phyloP scores from a whole-genome alignment of 805 yeast genomes.

The Candida morakotiae region DNA sequence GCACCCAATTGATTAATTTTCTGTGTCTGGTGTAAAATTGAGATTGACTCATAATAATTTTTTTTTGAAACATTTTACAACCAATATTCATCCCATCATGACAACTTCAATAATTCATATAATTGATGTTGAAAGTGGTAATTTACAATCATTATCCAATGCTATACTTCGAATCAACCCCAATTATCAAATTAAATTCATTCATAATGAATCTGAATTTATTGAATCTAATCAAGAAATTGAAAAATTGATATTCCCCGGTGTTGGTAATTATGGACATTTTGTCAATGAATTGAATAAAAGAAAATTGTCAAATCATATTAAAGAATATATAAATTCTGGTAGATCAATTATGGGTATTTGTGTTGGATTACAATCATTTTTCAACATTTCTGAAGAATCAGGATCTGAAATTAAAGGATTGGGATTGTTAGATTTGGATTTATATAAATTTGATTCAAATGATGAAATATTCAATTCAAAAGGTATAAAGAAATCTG shows the following conservation, averaged over 20 bases:
- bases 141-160: slow-evolving; percentile 81
- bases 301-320: slow-evolving; percentile 62
- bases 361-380: slow-evolving; percentile 92
- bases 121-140: slow-evolving; percentile 93
- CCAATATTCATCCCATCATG: too few species aligned
- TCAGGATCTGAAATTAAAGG: slow-evolving; percentile 44
- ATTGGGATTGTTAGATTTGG: slow-evolving; percentile 41
- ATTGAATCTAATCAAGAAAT: slow-evolving; percentile 39
- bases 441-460: slow-evolving; percentile 53
- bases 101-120: slow-evolving; percentile 45
- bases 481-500: slow-evolving; percentile 57
- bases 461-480: slow-evolving; percentile 28
- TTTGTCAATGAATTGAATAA: slow-evolving; percentile 68
- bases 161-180: slow-evolving; percentile 76
- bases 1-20: neutral
- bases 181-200: slow-evolving; percentile 53
- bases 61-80: too few species aligned
- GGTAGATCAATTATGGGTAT: slow-evolving; percentile 94
- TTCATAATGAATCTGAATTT: slow-evolving; percentile 58
- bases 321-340: slow-evolving; percentile 60
- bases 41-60: slow-evolving; percentile 5
- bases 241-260: slow-evolving; percentile 73
- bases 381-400: slow-evolving; percentile 75
- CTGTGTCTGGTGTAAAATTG: neutral
- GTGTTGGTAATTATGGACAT: slow-evolving; percentile 97